Base-by-base conservation (phyloP, 495 filamentous ascomycete genomes). In the Neurospora sp. region DNA sequence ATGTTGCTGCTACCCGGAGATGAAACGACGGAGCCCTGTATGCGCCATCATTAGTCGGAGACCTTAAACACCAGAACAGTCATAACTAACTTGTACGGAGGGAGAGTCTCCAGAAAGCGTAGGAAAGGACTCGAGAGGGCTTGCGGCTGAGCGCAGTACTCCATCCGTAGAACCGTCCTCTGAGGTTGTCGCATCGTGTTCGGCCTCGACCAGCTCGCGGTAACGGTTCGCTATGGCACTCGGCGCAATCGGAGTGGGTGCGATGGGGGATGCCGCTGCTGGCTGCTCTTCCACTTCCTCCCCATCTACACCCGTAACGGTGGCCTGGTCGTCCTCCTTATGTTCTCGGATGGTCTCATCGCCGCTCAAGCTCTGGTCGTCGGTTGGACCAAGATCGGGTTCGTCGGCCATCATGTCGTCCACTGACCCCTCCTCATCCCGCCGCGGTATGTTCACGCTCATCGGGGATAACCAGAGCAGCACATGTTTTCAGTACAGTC, bases 101-200 rank as follows among this genome's bases (percentile, higher is more conserved):
- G 94, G 94, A 4, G 93, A 91, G 82, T 97, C 94, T 77, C 98
- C 95, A 18, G 94, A 93, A 16, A 89, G 91, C 3, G 93, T 96
- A 54, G 89, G 76, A 10, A 86, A 70, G 14, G 86, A 88, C 72
- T 84, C 85, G 23, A 82, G 79, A 39, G 86, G 86, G 71, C 86
- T 88, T 11, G 77, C 83, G 27, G 77, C 80, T 41, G 81, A 79
- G 72, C 81, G 74, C 20, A 84, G 82, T 6, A 83, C 70, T 37
- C 76, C 82, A 71, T 84, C 83, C 11, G 76, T 76, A 6, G 82
- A 85, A 11, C 85, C 85, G 73, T 85, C 85, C 72, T 86, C 84
- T 11, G 86, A 87, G 10, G 69, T 73, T 72, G 81, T 78, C n/a
- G 27, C 54, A 66, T 66, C 54, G 38, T 75, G 77, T 41, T 74